phyloP scores from a whole-genome alignment of 257 asterid species.

The Solanum microdontum region DNA sequence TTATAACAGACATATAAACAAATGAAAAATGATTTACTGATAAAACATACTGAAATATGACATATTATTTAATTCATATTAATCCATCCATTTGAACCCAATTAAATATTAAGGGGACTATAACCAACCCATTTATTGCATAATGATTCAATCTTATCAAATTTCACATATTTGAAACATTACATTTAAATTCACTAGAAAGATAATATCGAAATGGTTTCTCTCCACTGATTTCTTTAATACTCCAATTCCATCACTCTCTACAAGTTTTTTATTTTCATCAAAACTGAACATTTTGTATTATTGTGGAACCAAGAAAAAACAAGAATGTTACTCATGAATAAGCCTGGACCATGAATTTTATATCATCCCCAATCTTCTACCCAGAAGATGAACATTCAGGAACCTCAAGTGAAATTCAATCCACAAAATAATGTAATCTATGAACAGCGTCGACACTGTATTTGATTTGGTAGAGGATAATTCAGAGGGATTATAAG shows the following conservation, averaged over 20 bases:
- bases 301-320: background rate
- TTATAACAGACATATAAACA: background rate
- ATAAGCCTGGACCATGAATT: background rate
- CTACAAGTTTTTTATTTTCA: background rate
- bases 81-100: background rate
- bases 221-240: background rate
- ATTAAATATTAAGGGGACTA: background rate
- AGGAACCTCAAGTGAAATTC: background rate
- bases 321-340: background rate
- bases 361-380: background rate
- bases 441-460: background rate
- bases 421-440: background rate
- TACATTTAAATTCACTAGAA: background rate
- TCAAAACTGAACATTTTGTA: background rate
- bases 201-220: background rate
- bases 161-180: too few species aligned
- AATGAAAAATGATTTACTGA: background rate
- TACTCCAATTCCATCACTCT: background rate
- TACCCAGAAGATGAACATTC: background rate
- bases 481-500: background rate
- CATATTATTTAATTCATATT: background rate
- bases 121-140: background rate
- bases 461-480: background rate
- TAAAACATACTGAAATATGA: background rate
- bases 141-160: background rate